A percentile compares a stretch with the other conserved stretches of the same genome.
These are phyloP conservation scores for Plasmodium berghei DNA, from an alignment of 169 alveolate species.

Conservation along the genomic window DNA sequence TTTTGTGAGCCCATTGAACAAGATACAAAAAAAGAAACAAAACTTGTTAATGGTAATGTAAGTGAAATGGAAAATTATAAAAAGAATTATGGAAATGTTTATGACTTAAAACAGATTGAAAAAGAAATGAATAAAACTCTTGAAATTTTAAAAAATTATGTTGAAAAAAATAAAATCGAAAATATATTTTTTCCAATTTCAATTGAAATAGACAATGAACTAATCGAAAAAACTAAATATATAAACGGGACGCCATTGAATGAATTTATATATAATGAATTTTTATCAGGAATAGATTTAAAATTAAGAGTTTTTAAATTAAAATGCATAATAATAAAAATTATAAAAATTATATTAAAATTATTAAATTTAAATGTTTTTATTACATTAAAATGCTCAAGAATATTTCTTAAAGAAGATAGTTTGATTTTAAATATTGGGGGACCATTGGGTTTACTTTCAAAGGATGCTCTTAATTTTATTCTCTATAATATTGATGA, in stretches of 20 bases:
- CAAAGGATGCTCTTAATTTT: constrained; percentile 18
- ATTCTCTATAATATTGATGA: constrained; percentile 27
- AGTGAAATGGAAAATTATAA: neutral
- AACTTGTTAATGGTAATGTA: neutral
- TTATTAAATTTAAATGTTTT: constrained; percentile 18
- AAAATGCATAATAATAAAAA: constrained; percentile 45
- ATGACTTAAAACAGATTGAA: neutral
- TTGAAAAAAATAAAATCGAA: constrained; percentile 41
- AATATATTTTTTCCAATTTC: constrained; percentile 46
- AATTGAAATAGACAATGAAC: constrained; percentile 11
- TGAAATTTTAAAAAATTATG: neutral
- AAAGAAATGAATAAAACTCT: constrained; percentile 27
- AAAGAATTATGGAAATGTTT: neutral
- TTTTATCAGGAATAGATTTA: constrained; percentile 62
- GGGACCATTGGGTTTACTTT: constrained; percentile 37
- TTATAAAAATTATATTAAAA: constrained; percentile 11
- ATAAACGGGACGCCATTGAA: constrained; percentile 59
- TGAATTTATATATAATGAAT: constrained; percentile 69
- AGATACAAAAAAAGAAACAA: neutral
- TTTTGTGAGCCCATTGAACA: neutral
- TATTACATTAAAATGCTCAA: constrained; percentile 43
- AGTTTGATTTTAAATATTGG: constrained; percentile 43
- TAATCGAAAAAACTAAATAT: constrained; percentile 47
- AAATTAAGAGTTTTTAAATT: constrained; percentile 51
- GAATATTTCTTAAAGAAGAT: constrained; percentile 51